Percentiles rank a stretch among this genome's conserved stretches.
phyloP scores from a whole-genome alignment of 257 asterid genomes.

The Solanum lycopersicoides region DNA sequence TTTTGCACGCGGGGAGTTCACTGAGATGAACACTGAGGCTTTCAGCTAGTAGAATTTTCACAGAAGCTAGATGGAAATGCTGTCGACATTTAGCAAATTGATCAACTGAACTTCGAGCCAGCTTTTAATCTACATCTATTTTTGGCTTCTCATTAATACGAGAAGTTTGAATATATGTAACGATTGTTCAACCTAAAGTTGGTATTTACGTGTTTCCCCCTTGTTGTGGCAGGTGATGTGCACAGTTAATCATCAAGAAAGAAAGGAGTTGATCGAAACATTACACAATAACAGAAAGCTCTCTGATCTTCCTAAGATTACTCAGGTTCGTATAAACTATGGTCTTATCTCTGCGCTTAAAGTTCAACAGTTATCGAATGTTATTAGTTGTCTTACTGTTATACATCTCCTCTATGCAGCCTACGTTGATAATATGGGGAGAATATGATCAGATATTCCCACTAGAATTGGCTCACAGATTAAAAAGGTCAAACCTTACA shows the following conservation, averaged over 20 bases:
- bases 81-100: background rate
- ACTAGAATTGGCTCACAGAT: constrained; percentile 57
- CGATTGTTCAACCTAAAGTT: background rate
- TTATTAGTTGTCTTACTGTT: background rate
- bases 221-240: constrained; percentile 56
- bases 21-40: background rate
- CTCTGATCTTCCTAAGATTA: constrained; percentile 59
- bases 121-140: background rate
- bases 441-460: constrained; percentile 73
- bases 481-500: constrained; percentile 36
- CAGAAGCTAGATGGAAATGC: background rate
- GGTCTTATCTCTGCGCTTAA: background rate
- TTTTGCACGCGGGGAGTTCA: background rate
- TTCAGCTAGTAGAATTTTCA: background rate
- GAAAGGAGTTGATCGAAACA: constrained; percentile 57
- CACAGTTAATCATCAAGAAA: constrained; percentile 53
- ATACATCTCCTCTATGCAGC: constrained; percentile 19
- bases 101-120: background rate
- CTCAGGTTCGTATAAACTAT: constrained; percentile 31
- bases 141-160: background rate
- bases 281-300: constrained; percentile 57
- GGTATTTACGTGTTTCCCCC: background rate
- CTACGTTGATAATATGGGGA: constrained; percentile 75
- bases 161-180: background rate
- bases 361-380: background rate